Evolutionary conservation across 805 yeast genomes (phyloP), one percentile per base, ranked within the genome.

Genomic region (Wickerhamomyces hampshirensis): DNA sequence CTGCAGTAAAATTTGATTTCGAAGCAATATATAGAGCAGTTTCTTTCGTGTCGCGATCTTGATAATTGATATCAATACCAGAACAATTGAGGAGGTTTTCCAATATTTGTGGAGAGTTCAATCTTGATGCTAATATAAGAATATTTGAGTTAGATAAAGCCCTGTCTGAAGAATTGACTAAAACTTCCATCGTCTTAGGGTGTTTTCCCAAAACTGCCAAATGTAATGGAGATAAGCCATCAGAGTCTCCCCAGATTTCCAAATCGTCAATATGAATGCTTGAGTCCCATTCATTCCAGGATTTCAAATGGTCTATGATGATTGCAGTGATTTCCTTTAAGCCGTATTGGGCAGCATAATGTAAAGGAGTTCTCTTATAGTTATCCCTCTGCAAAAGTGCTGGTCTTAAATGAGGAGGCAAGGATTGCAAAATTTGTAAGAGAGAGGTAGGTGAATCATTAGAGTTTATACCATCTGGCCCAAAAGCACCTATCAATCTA

Each of bases 281-380:
- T 3, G 63, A 58, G 43, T 71, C 66, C 65, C 77, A 71, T 35
- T 77, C 68, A 2, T 65, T 60, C 91, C 94, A 84, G 29, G 70
- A 60, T 38, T 65, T 61, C 40, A 84, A 55, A 47, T 68, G 71
- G 26, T 68, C 67, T 12, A 88, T 62, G 23, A 89, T 66, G 18
- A 77, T 66, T 11, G 63, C 62, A 3, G 86, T 68, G 26, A 81
- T 76, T 34, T 73, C 75, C 39, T 73, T 75, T 38, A 89, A 66
- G 0, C 97, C 97, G 56, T 79, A 87, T 50, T 86, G 93, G 3
- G 93, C 80, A 14, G 95, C 80, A 57, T 89, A 89, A 61, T 91
- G 97, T 37, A 91, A 64, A 0, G 97, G 95, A 0, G 96, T 84
- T 42, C 96, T 71, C 43, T 69, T 69, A 54, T 86, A 84, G 40